Percentiles rank a stretch among this genome's conserved stretches.
Evolutionary conservation across 2,329 filamentous ascomycete genomes (phyloP).

Genomic region (Coniochaeta sp.): DNA sequence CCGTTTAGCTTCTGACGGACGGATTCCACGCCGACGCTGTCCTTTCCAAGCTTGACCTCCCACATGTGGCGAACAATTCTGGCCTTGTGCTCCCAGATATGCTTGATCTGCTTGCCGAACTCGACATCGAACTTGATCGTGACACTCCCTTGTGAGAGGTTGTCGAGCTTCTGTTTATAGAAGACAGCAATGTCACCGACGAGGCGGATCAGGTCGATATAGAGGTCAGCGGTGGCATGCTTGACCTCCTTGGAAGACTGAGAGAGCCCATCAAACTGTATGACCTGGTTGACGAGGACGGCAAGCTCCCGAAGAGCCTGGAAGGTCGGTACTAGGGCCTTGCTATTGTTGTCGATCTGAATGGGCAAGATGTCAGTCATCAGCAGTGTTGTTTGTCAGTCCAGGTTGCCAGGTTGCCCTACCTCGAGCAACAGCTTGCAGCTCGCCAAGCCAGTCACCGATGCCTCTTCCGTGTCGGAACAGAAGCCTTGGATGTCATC

Average conservation of each 20-base stretch:
- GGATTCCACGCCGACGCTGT: conserved; percentile 15
- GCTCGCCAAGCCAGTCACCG: conserved; percentile 25
- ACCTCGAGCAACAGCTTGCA: conserved; percentile 31
- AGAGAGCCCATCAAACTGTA: conserved; percentile 28
- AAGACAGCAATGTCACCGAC: conserved; percentile 24
- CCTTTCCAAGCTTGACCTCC: conserved; percentile 22
- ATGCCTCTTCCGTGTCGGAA: conserved; percentile 14
- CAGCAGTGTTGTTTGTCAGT: neutral
- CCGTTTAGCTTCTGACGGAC: conserved; percentile 24
- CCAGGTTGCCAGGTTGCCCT: conserved; percentile 5
- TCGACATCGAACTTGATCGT: conserved; percentile 27
- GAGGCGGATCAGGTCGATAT: conserved; percentile 26
- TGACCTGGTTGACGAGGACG: conserved; percentile 26
- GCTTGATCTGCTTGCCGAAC: conserved; percentile 25
- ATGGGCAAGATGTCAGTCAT: neutral
- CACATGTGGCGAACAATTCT: conserved; percentile 26
- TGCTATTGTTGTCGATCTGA: conserved; percentile 29
- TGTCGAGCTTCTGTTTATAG: conserved; percentile 26
- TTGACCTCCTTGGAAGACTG: conserved; percentile 21
- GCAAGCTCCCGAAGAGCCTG: conserved; percentile 29
- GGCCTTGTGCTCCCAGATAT: conserved; percentile 25
- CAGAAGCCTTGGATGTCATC: conserved; percentile 22
- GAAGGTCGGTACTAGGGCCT: conserved; percentile 30
- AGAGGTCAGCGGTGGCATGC: conserved; percentile 23
- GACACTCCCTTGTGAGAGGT: conserved; percentile 15